Evolutionary conservation across 306 rosid species (phyloP).

Genomic region (Pachyrhizus erosus): DNA sequence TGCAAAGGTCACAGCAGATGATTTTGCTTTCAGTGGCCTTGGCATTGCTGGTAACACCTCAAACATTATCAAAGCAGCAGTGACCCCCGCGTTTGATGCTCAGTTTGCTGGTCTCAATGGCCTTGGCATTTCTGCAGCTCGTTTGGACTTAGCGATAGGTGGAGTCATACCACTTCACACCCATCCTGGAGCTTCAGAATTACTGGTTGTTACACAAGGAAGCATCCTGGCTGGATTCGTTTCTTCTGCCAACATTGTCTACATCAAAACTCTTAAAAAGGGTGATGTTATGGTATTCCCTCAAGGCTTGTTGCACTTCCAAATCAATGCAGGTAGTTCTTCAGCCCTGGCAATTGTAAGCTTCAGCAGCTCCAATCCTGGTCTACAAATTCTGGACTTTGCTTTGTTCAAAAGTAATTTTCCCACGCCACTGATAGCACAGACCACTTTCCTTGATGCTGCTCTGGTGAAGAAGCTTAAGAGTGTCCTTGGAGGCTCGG

Average conservation of each 20-base stretch:
- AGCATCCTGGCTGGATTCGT: slow-evolving; percentile 69
- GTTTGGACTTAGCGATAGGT: slow-evolving; percentile 61
- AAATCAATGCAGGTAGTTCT: slow-evolving; percentile 52
- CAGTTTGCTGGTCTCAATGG: slow-evolving; percentile 79
- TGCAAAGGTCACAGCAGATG: slow-evolving; percentile 54
- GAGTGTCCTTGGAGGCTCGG: slow-evolving; percentile 17
- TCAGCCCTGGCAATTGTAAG: slow-evolving; percentile 47
- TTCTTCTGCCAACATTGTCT: slow-evolving; percentile 63
- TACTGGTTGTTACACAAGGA: slow-evolving; percentile 57
- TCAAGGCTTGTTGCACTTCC: slow-evolving; percentile 83
- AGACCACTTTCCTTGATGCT: slow-evolving; percentile 37
- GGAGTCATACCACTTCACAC: slow-evolving; percentile 87
- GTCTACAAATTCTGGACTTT: slow-evolving; percentile 73
- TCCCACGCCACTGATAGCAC: slow-evolving; percentile 55
- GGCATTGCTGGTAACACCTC: slow-evolving; percentile 72
- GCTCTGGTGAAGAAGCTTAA: slow-evolving; percentile 20
- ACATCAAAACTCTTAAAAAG: slow-evolving; percentile 58
- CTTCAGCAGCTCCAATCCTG: slow-evolving; percentile 55
- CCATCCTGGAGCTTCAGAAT: slow-evolving; percentile 76
- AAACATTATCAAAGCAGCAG: slow-evolving; percentile 78
- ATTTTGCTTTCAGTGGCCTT: slow-evolving; percentile 67
- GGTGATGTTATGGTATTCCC: slow-evolving; percentile 90
- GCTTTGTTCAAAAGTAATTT: slow-evolving; percentile 75
- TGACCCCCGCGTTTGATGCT: slow-evolving; percentile 65
- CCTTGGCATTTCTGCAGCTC: slow-evolving; percentile 69